Evolutionary conservation across 1,139 yeast genomes (phyloP).

Genomic region (Meyerozyma guilliermondii): DNA sequence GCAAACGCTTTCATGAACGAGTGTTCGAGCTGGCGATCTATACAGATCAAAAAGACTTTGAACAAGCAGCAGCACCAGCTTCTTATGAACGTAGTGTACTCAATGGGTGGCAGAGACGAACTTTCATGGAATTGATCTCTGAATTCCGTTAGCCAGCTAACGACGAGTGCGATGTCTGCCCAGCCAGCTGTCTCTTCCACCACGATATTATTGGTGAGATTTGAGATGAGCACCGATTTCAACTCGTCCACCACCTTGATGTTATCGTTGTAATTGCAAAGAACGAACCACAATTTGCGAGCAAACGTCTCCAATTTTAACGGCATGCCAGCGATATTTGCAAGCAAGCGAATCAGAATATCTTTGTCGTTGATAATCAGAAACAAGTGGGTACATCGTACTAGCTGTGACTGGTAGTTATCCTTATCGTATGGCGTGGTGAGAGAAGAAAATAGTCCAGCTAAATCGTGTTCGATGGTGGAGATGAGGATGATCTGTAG

Average conservation of each 20-base stretch:
- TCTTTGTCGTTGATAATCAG: conserved; percentile 36
- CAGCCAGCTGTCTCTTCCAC: conserved; percentile 24
- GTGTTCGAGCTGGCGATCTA: conserved; percentile 3
- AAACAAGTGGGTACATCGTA: conserved; percentile 21
- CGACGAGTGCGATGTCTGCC: conserved; percentile 22
- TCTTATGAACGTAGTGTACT: neutral
- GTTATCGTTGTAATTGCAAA: conserved; percentile 11
- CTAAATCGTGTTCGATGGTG: conserved; percentile 4
- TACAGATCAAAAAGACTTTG: conserved; percentile 8
- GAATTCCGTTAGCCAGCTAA: conserved; percentile 27
- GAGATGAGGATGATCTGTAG: conserved; percentile 7
- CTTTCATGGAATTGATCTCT: conserved; percentile 5
- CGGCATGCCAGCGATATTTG: conserved; percentile 18
- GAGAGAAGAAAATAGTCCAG: conserved; percentile 4
- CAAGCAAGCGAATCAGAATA: conserved; percentile 24
- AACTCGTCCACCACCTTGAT: conserved; percentile 17
- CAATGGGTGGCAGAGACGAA: conserved; percentile 1
- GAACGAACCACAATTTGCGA: conserved; percentile 32
- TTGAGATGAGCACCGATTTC: conserved; percentile 27
- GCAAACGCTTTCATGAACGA: conserved; percentile 7
- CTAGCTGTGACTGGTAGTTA: neutral
- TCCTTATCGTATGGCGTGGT: conserved; percentile 5
- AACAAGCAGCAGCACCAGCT: conserved; percentile 6
- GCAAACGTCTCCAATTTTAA: conserved; percentile 28
- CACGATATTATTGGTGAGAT: conserved; percentile 24